Conservation (phyloP, 257 asterid genomes). For the Nicotiana attenuata region DNA sequence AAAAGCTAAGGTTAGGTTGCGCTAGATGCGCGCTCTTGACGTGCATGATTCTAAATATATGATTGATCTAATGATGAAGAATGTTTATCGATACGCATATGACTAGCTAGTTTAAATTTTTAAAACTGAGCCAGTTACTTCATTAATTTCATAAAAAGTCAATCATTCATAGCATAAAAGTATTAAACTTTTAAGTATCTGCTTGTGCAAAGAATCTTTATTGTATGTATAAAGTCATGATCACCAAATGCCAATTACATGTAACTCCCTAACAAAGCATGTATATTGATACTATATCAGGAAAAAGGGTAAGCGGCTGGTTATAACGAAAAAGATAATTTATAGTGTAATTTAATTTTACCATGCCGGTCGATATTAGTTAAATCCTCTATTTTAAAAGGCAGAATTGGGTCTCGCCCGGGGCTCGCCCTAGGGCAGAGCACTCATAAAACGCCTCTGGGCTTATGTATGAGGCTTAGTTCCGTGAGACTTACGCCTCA, state of each 20-base stretch:
- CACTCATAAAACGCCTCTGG: too few relatives aligned
- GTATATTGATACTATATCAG: background rate
- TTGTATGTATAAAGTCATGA: background rate
- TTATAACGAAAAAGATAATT: too few relatives aligned
- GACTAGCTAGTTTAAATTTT: background rate
- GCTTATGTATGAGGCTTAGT: too few relatives aligned
- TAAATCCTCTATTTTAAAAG: too few relatives aligned
- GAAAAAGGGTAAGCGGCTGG: too few relatives aligned
- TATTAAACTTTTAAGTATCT: background rate
- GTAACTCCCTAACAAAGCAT: background rate
- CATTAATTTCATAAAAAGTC: background rate
- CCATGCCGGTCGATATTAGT: background rate
- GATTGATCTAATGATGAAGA: background rate
- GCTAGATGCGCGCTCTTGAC: background rate
- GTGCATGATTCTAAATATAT: background rate
- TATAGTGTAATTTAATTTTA: too few relatives aligned
- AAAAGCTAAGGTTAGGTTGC: background rate
- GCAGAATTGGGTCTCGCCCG: too few relatives aligned
- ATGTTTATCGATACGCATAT: background rate
- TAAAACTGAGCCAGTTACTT: background rate
- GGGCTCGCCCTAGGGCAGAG: too few relatives aligned
- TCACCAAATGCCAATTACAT: background rate
- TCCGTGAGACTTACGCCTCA: too few relatives aligned
- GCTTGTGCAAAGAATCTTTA: background rate
- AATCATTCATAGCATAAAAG: background rate